Evolutionary conservation across 2,329 filamentous ascomycete species (phyloP), one percentile per base, ranked within the genome.

Genomic region (Metarhizium anisopliae): DNA sequence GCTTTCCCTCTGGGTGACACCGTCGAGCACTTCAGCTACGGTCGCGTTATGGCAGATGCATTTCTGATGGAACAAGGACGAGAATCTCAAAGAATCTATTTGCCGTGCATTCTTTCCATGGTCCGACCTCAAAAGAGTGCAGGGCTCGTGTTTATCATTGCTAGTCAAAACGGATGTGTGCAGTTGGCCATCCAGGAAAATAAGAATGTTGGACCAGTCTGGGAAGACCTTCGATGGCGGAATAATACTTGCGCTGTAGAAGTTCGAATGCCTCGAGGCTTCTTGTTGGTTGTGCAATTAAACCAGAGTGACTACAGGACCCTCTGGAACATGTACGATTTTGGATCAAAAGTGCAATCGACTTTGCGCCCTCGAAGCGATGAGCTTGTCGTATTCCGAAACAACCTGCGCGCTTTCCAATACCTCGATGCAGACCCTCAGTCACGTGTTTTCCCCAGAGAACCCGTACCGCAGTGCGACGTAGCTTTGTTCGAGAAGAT

Each of bases 151-250:
- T 84, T 91, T 52, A 76, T 89, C 5, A 78, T 96, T 55, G 84
- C 87, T 14, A 95, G 88, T 68, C 90, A 95, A 70, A 88, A 85
- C 62, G 86, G 88, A 14, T 78, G 87, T 20, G 78, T 95, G 57
- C 90, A 91, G 61, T 73, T 96, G 40, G 76, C 81, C 50, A 84
- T 96, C 14, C 86, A 89, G 63, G 76, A 80, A 30, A 84, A 85
- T 64, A 84, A 84, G 62, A 83, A 81, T 60, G 73, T 77, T 6
- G 88, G 88, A 0, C 82, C 88, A 2, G 85, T 82, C 0, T 96
- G 91, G 91, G 83, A 89, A 6, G 87, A 94, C 66, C 81, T 95
- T 5, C 80, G 83, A 47, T 96, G 91, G 91, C 85, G 85, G 56
- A 78, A 85, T 18, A 84, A 87, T 51, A 77, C 78, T 6, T 80